Evolutionary conservation across 805 yeast species (phyloP).

Genomic region (Isabelozyma rhagii): DNA sequence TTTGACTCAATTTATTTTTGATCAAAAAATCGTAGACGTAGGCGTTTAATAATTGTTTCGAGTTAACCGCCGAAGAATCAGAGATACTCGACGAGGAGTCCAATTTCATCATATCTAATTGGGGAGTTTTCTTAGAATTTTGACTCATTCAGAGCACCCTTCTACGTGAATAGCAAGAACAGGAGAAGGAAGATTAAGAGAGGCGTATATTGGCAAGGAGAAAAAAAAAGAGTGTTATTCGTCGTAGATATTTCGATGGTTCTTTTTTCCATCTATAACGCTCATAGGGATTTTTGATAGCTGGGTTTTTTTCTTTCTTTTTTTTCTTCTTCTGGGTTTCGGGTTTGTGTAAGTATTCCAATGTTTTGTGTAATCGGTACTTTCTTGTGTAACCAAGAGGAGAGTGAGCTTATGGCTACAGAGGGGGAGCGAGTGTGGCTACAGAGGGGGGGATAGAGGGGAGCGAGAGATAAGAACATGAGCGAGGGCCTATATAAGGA

Average conservation of each 20-base stretch:
- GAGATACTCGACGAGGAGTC: conserved; percentile 23
- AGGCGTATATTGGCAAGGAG: too few relatives aligned
- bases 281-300: neutral
- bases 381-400: neutral
- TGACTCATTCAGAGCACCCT: neutral
- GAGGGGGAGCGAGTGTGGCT: neutral
- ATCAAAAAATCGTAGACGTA: conserved; percentile 82
- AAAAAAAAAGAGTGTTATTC: neutral
- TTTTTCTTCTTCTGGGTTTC: neutral
- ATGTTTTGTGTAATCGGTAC: neutral
- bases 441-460: neutral
- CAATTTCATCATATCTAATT: conserved; percentile 21
- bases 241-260: neutral
- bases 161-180: neutral
- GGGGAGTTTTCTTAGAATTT: conserved; percentile 2
- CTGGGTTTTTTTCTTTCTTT: neutral
- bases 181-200: too few relatives aligned
- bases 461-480: neutral
- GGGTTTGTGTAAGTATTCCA: neutral
- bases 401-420: neutral
- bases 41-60: conserved; percentile 68
- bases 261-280: neutral
- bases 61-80: conserved; percentile 47
- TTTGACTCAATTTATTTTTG: conserved; percentile 66
- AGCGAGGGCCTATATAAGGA: neutral